These are phyloP conservation scores for Trypanosoma brucei DNA, from an alignment of 208 protist species.

Conservation along the genomic window DNA sequence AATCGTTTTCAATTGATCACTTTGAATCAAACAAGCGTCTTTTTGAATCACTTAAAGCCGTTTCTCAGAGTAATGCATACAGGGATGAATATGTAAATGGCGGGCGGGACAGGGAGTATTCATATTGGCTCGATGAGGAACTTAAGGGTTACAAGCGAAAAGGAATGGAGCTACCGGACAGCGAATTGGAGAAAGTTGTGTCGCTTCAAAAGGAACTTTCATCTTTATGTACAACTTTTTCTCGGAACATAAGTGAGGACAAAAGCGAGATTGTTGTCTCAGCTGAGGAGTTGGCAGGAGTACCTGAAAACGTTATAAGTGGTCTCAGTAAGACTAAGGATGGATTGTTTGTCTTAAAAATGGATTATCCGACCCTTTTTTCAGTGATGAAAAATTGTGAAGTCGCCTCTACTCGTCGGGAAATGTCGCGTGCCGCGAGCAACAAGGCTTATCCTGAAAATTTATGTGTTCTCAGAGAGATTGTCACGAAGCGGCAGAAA, in stretches of 20 bases:
- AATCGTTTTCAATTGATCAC: conserved; percentile 62
- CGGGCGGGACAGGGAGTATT: conserved; percentile 39
- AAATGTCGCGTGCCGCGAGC: conserved; percentile 50
- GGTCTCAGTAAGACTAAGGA: conserved; percentile 34
- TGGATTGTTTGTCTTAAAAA: conserved; percentile 53
- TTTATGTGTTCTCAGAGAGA: conserved; percentile 43
- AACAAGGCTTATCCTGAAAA: conserved; percentile 78
- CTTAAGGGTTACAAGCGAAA: conserved; percentile 55
- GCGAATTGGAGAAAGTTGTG: conserved; percentile 52
- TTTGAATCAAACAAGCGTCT: conserved; percentile 62
- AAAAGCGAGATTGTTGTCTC: conserved; percentile 48
- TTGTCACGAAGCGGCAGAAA: conserved; percentile 67
- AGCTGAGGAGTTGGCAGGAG: conserved; percentile 52
- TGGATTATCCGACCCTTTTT: conserved; percentile 88
- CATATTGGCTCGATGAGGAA: conserved; percentile 68
- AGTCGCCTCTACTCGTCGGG: conserved; percentile 60
- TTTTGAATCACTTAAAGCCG: conserved; percentile 55
- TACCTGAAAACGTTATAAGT: conserved; percentile 47
- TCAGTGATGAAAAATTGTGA: conserved; percentile 82
- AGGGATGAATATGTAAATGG: conserved; percentile 32
- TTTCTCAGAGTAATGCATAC: conserved; percentile 30
- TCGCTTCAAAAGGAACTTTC: conserved; percentile 66
- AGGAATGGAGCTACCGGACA: conserved; percentile 68
- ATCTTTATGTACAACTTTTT: conserved; percentile 60
- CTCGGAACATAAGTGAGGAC: conserved; percentile 79